Evolutionary conservation across 2,329 filamentous ascomycete species (phyloP).

Genomic region (Ceratocystis harringtonii): DNA sequence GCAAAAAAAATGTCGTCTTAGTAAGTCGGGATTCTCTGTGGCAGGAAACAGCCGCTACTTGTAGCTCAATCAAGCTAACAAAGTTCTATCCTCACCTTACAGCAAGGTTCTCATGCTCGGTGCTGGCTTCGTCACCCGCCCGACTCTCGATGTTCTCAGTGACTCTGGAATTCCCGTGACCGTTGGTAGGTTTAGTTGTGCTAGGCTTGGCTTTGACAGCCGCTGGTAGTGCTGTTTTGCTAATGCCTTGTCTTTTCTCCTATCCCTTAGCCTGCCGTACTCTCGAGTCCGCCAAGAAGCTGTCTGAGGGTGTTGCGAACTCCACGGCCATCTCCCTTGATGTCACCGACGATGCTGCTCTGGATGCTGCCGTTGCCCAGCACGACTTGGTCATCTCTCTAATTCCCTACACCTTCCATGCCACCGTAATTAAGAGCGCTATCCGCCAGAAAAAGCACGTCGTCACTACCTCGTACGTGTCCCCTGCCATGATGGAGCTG

Average conservation of each 20-base stretch:
- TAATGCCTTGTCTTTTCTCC: background rate
- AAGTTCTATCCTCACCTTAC: background rate
- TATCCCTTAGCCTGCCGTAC: constrained; percentile 58
- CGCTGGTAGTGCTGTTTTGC: background rate
- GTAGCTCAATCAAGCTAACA: background rate
- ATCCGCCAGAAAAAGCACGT: constrained; percentile 92
- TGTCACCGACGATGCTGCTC: constrained; percentile 57
- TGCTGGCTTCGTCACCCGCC: constrained; percentile 45
- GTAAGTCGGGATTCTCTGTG: constrained; percentile 5
- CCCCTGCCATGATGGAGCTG: constrained; percentile 80
- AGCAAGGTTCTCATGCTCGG: constrained; percentile 23
- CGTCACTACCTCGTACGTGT: constrained; percentile 88
- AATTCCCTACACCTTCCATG: constrained; percentile 87
- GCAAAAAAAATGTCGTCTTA: constrained; percentile 18
- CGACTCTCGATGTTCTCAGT: constrained; percentile 48
- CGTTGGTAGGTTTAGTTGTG: constrained; percentile 36
- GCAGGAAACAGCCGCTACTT: too few relatives aligned
- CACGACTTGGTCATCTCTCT: constrained; percentile 65
- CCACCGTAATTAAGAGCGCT: constrained; percentile 77
- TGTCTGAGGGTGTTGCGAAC: constrained; percentile 56
- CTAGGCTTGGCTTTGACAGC: background rate
- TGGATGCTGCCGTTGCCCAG: constrained; percentile 68
- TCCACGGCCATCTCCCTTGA: constrained; percentile 69
- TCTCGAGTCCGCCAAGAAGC: constrained; percentile 58
- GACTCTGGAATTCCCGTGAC: constrained; percentile 47